Base-by-base conservation (phyloP, 2,329 filamentous ascomycete species). In the Truncatella angustata region DNA sequence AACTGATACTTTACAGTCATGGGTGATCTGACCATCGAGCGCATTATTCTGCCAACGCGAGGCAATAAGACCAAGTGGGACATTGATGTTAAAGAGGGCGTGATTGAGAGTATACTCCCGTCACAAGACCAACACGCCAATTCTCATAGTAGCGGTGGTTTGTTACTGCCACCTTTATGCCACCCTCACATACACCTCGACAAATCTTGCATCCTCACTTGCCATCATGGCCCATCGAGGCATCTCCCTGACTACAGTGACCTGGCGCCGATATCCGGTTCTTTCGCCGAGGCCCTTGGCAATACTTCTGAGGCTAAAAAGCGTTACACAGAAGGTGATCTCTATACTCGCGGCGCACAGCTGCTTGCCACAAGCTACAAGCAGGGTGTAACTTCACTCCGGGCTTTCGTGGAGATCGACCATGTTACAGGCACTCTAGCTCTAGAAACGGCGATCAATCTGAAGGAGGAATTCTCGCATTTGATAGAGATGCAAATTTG, bases 131-230 rank as follows among this genome's bases (percentile, higher is more conserved):
- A 43, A 36, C 32, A 23, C 32, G 42, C 37, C 10, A 23, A 18
- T 5, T 6, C 50, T 12, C 20, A 18, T 26, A 56, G 50, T 10
- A 54, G 58, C 10, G 56, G 63, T 4, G 61, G 55, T 21, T 60
- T 73, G 14, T 51, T 73, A 2, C 57, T 73, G 5, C 69, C 70
- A 5, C 44, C 70, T 3, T 75, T 90, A 3, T 88, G 85, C 58
- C 87, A 90, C 62, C 85, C 87, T 6, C 87, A 90, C 58, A 81
- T 90, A 47, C 87, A 90, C 62, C 74, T 90, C 24, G 87, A 90
- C 66, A 86, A 86, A 62, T 77, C 81, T 35, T 86, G 81, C 58
- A 67, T 86, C 24, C 72, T 86, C 9, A 81, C 69, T 14, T 61
- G 64, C 51, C 64, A 66, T 54, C 56, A 58, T 4, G 36, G 35